phyloP scores from a whole-genome alignment of 2,329 filamentous ascomycete genomes.

The Fusarium proliferatum region DNA sequence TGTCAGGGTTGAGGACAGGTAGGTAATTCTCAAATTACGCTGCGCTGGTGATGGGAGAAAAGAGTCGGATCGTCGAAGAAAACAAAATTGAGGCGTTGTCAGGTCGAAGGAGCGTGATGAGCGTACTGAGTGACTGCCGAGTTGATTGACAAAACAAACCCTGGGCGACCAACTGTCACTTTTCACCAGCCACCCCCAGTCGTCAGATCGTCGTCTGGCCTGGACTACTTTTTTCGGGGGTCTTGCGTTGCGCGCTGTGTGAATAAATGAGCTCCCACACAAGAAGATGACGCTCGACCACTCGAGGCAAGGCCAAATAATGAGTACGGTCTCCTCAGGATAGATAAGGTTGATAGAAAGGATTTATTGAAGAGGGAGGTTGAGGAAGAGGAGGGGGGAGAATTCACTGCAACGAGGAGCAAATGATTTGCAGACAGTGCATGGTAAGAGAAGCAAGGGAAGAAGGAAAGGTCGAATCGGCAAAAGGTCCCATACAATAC shows the following conservation, averaged over 20 bases:
- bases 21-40: background rate
- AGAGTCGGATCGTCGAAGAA: conserved; percentile 7
- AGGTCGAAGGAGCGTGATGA: conserved; percentile 23
- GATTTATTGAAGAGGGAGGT: conserved; percentile 2
- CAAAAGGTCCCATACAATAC: conserved; percentile 3
- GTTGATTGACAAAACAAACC: conserved; percentile 32
- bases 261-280: conserved; percentile 30
- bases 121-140: conserved; percentile 14
- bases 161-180: conserved; percentile 28
- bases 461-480: conserved; percentile 13
- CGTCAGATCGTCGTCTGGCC: conserved; percentile 29
- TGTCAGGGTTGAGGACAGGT: conserved; percentile 2
- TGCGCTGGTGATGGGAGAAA: conserved; percentile 1
- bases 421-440: conserved; percentile 25
- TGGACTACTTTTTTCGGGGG: conserved; percentile 1
- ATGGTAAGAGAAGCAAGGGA: background rate
- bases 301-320: conserved; percentile 17
- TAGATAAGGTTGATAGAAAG: background rate
- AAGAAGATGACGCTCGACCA: conserved; percentile 7
- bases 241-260: conserved; percentile 20
- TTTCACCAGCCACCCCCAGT: conserved; percentile 39
- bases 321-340: conserved; percentile 1
- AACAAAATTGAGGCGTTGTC: conserved; percentile 22
- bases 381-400: background rate
- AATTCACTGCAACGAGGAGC: conserved; percentile 18